A percentile compares a stretch with the other conserved stretches of the same genome.
Conservation (phyloP, 257 asterid genomes). For the Scutellaria galericulata region DNA sequence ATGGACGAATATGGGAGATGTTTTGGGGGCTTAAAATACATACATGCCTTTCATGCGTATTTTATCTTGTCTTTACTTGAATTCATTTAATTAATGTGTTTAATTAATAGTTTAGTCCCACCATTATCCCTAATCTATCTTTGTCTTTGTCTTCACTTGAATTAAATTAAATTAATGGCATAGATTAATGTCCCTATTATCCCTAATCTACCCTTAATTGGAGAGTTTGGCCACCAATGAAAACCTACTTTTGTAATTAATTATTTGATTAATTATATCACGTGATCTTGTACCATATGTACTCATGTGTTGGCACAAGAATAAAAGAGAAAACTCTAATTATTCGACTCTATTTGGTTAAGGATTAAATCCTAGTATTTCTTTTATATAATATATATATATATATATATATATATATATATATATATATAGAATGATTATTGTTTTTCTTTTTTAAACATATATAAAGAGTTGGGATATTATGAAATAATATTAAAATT, state of each 20-base stretch:
- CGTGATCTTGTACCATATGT: not conserved
- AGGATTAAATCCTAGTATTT: not conserved
- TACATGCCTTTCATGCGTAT: conserved; percentile 29
- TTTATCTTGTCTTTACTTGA: conserved; percentile 29
- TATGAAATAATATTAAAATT: not conserved
- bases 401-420: too few species aligned
- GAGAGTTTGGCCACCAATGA: conserved; percentile 24
- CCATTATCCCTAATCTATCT: conserved; percentile 31
- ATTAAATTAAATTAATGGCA: not conserved
- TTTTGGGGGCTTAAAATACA: conserved; percentile 17
- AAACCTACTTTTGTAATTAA: conserved; percentile 8
- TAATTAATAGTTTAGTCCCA: conserved; percentile 10
- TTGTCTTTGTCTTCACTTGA: conserved; percentile 20
- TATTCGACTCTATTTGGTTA: not conserved
- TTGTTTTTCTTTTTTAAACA: too few species aligned
- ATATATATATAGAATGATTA: too few species aligned
- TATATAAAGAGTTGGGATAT: not conserved
- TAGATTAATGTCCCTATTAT: conserved; percentile 3
- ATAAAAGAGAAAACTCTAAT: not conserved
- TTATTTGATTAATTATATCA: conserved; percentile 1
- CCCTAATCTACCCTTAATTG: conserved; percentile 12
- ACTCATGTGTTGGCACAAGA: too few species aligned
- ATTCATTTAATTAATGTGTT: conserved; percentile 18
- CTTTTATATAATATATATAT: not conserved
- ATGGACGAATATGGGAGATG: conserved; percentile 32